These are phyloP conservation scores for Bipolaris zeicola DNA, from an alignment of 2,329 filamentous ascomycete species.

Conservation along the genomic window DNA sequence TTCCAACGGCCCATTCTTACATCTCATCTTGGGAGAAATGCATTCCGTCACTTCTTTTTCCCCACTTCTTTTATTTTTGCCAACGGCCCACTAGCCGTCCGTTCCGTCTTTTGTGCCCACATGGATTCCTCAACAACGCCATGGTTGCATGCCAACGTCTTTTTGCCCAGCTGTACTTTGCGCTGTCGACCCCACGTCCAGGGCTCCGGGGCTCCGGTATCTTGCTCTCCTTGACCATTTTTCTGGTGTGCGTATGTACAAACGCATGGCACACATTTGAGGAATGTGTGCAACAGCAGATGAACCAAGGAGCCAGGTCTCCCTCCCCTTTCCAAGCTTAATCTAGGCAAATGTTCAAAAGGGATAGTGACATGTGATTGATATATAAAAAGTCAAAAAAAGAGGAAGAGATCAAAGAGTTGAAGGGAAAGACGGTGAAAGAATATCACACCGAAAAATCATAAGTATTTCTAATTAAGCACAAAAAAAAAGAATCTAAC, in stretches of 20 bases:
- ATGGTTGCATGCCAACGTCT: not conserved
- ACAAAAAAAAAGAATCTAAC: not conserved
- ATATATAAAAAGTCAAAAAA: too few species aligned
- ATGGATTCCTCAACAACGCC: not conserved
- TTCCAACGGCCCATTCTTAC: not conserved
- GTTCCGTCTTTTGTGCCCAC: not conserved
- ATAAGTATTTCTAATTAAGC: too few species aligned
- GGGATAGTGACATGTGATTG: not conserved
- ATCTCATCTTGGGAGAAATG: not conserved
- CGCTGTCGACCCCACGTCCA: not conserved
- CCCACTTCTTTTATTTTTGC: not conserved
- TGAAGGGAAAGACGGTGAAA: too few species aligned
- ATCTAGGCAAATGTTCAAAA: not conserved
- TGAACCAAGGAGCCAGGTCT: too few species aligned
- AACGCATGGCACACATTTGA: not conserved
- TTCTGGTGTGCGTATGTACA: too few species aligned
- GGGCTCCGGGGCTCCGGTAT: not conserved
- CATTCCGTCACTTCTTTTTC: not conserved
- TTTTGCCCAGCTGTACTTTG: not conserved
- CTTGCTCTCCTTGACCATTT: too few species aligned
- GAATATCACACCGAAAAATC: too few species aligned
- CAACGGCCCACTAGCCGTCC: conserved; percentile 1
- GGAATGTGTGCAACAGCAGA: not conserved
- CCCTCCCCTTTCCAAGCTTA: too few species aligned
- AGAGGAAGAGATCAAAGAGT: too few species aligned